Conservation (phyloP, 805 yeast species). For the Hyphopichia homilentoma region DNA sequence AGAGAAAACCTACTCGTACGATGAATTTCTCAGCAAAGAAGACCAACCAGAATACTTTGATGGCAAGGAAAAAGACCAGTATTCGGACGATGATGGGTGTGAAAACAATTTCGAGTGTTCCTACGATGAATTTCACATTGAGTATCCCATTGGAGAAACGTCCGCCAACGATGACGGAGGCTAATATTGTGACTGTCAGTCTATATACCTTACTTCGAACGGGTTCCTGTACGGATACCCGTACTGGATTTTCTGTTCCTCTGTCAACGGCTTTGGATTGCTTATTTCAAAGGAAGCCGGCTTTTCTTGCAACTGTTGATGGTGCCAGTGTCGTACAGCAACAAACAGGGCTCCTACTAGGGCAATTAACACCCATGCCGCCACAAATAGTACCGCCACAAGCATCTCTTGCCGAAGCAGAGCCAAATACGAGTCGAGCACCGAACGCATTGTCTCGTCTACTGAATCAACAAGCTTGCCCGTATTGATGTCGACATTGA, state of each 20-base stretch:
- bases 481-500: slow-evolving; percentile 3
- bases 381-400: slow-evolving; percentile 42
- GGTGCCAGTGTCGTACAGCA: too few species aligned
- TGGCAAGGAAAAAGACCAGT: slow-evolving; percentile 23
- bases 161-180: too few species aligned
- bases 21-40: slow-evolving; percentile 31
- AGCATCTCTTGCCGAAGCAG: slow-evolving; percentile 43
- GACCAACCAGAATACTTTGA: slow-evolving; percentile 40
- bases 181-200: too few species aligned
- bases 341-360: too few species aligned
- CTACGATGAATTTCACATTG: slow-evolving; percentile 28
- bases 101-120: slow-evolving; percentile 29
- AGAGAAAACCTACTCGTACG: slow-evolving; percentile 14
- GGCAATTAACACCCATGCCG: slow-evolving; percentile 48
- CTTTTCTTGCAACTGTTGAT: slow-evolving; percentile 6
- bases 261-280: slow-evolving; percentile 23
- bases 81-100: slow-evolving; percentile 33
- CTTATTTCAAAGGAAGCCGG: slow-evolving; percentile 13
- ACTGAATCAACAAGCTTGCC: slow-evolving; percentile 1
- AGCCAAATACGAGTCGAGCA: slow-evolving; percentile 29
- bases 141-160: too few species aligned
- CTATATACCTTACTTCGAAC: slow-evolving; percentile 3
- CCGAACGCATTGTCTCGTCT: slow-evolving; percentile 13
- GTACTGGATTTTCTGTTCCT: slow-evolving; percentile 18
- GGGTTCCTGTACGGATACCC: slow-evolving; percentile 23